Evolutionary conservation across 345 rosid genomes (phyloP).

Genomic region (Lumnitzera racemosa): DNA sequence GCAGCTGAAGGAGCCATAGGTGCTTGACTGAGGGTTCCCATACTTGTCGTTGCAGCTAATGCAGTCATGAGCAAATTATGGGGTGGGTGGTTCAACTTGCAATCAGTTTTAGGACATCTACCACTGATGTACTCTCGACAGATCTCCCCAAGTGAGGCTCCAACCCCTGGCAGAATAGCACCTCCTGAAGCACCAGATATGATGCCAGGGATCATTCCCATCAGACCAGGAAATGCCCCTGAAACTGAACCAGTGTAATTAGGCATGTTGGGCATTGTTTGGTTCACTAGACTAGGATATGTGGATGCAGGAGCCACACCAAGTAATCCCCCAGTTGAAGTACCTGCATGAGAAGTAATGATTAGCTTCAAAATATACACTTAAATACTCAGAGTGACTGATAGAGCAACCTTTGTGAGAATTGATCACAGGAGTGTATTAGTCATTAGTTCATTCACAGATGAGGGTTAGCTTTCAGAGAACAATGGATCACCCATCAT

Average conservation of each 20-base stretch:
- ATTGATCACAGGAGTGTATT: too few species aligned
- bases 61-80: constrained; percentile 91
- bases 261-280: constrained; percentile 99
- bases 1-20: constrained; percentile 99
- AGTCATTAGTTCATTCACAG: too few species aligned
- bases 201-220: constrained; percentile 96
- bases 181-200: constrained; percentile 89
- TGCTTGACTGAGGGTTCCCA: constrained; percentile 86
- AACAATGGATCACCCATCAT: too few species aligned
- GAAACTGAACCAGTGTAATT: constrained; percentile 95
- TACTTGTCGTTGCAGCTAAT: constrained; percentile 83
- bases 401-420: too few species aligned
- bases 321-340: constrained; percentile 63
- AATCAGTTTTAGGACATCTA: constrained; percentile 66
- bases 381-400: not conserved
- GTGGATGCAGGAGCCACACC: constrained; percentile 71
- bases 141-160: constrained; percentile 95
- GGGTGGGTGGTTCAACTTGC: constrained; percentile 89
- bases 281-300: constrained; percentile 73
- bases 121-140: constrained; percentile 92
- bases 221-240: constrained; percentile 84
- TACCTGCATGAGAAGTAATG: constrained; percentile 30
- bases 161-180: constrained; percentile 88
- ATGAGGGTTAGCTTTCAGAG: too few species aligned
- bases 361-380: not conserved